These are phyloP conservation scores for Begonia peltatifolia DNA, from an alignment of 306 rosid genomes.

Conservation along the genomic window DNA sequence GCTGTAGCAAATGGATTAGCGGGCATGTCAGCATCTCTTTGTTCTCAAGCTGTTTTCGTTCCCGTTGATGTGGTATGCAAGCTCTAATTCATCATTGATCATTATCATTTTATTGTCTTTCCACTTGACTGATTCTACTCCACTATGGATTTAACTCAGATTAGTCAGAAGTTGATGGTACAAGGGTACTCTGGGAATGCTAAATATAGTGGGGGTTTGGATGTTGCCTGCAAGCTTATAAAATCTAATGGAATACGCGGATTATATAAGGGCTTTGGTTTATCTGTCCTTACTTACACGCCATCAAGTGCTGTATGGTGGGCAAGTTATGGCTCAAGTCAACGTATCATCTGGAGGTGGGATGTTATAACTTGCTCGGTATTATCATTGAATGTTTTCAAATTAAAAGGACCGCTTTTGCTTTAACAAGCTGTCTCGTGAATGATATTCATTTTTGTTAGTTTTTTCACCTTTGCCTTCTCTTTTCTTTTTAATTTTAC, in stretches of 20 bases:
- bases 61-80: conserved; percentile 79
- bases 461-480: too few relatives aligned
- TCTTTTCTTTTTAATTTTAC: too few relatives aligned
- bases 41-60: conserved; percentile 73
- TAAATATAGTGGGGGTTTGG: conserved; percentile 71
- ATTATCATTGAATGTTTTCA: too few relatives aligned
- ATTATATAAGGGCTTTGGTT: conserved; percentile 79
- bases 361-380: conserved; percentile 25
- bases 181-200: conserved; percentile 84
- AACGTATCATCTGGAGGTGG: conserved; percentile 88
- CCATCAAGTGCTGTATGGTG: conserved; percentile 98
- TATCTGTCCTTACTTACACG: conserved; percentile 78
- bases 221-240: conserved; percentile 61
- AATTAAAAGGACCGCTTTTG: too few relatives aligned
- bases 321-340: conserved; percentile 93
- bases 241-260: conserved; percentile 61
- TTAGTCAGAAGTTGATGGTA: conserved; percentile 89
- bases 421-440: too few relatives aligned
- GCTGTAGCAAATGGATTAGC: conserved; percentile 84
- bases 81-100: neutral
- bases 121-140: too few relatives aligned
- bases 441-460: too few relatives aligned
- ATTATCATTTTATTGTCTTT: neutral
- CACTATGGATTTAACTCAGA: conserved; percentile 15
- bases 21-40: conserved; percentile 66